Evolutionary conservation across 441 rosid genomes (phyloP), one percentile per base, ranked within the genome.

Genomic region (Populus hybrid): DNA sequence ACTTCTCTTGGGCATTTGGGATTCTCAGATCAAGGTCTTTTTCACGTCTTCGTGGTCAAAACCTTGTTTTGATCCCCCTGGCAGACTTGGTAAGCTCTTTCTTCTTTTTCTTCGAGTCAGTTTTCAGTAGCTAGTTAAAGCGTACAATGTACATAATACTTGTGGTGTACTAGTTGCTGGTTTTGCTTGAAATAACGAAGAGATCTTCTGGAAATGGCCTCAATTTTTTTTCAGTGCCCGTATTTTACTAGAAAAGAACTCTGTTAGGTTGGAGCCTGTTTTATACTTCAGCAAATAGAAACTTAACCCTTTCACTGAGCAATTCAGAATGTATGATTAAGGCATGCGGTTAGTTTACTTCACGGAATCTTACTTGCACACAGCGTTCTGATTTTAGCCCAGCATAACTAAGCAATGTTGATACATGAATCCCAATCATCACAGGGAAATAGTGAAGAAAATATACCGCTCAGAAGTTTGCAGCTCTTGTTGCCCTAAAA

Each of bases 1-100:
- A 92, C 81, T 92, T 95, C 83, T 78, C 84, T 7, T 95, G 99
- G 99, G 99, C 99, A 9, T 94, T 91, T 79, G 97, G 98, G 79
- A 89, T 94, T 78, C 97, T 95, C 61, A 87, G 86, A 82, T 95
- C 98, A 14, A 89, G 99, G 80, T 92, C 98, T 32, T 95, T 95
- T 84, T 89, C 99, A 32, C 93, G 90, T 61, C 97, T 94, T 74
- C 94, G 92, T 61, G 99, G 95, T 76, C 92, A 94, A 85, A 86
- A 91, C 81, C 97, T 95, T 72, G 95, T 91, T 80, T 81, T 95
- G 85, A 83, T 94, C 79, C 99, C 97, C 79, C 90, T 95, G 66
- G 98, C 94, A 9, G 99, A 95, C 80, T 75, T 95, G 94, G 99
- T 92, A 88, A 76, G 86, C 50, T 7, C 18, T 71, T 67, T 74